Base-by-base conservation (phyloP, 2,329 filamentous ascomycete genomes). In the Pestalotiopsis sp. region DNA sequence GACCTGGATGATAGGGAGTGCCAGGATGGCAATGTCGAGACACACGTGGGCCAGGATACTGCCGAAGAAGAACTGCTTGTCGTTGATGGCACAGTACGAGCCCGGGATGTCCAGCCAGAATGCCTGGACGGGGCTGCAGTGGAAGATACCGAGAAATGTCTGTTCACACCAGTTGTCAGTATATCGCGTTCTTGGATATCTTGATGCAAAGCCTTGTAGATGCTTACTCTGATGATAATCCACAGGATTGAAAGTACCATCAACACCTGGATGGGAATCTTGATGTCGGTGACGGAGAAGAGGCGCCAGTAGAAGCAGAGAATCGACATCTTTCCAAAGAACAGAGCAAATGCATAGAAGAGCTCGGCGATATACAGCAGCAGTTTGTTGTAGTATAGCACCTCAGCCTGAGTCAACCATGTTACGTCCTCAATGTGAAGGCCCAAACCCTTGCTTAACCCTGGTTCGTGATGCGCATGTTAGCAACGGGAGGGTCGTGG, bases 241-340 rank as follows among this genome's bases (percentile, higher is more conserved):
- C 77, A 78, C 1, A 72, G 62, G 1, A 71, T 56, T 2, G 74
- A 71, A 2, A 71, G 39, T 7, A 44, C 72, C 3, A 74, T 70
- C 3, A 78, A 70, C 3, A 75, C 64, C n/a, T 72, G 68, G 2
- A 78, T 76, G 11, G 76, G 73, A 14, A 74, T 67, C 20, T 73
- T 72, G 22, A 77, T 75, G 3, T 71, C 70, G 11, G 75, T 71
- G 20, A 73, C 71, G n/a, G 71, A 69, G 67, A 78, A 78, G 20
- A 78, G 63, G 1, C 76, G 72, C 71, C 73, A 75, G 68, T 78
- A 78, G 38, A 78, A 75, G 30, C 67, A 70, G 9, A 78, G 70
- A 7, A 78, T 70, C 14, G 76, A 74, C 52, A 76, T 71, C 64
- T 78, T 78, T 13, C 70, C 71, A 62, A 75, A 75, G 13, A 71